Evolutionary conservation across 257 asterid species (phyloP).

Genomic region (Solanum chmielewskii): DNA sequence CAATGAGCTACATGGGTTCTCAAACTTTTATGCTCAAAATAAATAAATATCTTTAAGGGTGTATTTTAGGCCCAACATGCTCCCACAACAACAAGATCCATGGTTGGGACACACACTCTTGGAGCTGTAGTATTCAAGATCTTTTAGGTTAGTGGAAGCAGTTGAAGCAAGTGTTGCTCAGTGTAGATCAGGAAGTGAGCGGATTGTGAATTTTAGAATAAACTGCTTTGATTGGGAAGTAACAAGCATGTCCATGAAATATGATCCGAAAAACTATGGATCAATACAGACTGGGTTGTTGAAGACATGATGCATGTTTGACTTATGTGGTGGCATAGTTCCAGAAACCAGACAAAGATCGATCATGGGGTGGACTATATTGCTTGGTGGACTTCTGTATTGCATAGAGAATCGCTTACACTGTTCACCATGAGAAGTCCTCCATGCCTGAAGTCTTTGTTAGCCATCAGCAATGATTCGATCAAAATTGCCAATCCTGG

Average conservation of each 20-base stretch:
- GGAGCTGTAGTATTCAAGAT: background rate
- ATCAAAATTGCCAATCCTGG: background rate
- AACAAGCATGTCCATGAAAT: background rate
- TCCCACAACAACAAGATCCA: background rate
- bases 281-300: background rate
- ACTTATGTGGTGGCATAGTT: background rate
- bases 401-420: background rate
- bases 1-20: background rate
- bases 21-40: background rate
- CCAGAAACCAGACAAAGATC: background rate
- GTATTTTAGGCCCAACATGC: background rate
- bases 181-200: background rate
- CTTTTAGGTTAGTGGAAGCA: background rate
- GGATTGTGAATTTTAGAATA: background rate
- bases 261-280: background rate
- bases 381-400: background rate
- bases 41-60: background rate
- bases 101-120: background rate
- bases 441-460: background rate
- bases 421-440: background rate
- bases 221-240: background rate
- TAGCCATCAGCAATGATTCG: background rate
- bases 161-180: background rate
- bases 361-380: background rate
- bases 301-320: background rate